Evolutionary conservation across 805 yeast species (phyloP).

Genomic region (Zygosaccharomyces siamensis): DNA sequence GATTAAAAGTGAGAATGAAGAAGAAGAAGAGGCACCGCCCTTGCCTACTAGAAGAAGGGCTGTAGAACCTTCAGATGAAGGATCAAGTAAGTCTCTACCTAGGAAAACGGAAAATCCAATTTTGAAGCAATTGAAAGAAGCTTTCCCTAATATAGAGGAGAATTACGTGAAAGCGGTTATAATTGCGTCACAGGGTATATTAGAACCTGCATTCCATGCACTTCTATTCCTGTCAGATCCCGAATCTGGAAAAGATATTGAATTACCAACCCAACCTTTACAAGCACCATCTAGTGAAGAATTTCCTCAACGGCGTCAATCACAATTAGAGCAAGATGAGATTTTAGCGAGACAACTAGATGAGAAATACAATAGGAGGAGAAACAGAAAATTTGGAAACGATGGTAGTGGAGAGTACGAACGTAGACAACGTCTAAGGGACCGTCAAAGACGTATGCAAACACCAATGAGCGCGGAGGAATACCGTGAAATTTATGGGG

Average conservation of each 20-base stretch:
- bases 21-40: constrained; percentile 21
- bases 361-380: constrained; percentile 45
- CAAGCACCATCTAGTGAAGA: constrained; percentile 26
- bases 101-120: constrained; percentile 24
- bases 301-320: constrained; percentile 30
- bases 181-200: constrained; percentile 75
- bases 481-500: constrained; percentile 23
- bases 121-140: constrained; percentile 61
- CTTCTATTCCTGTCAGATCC: constrained; percentile 77
- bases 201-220: constrained; percentile 88
- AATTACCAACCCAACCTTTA: constrained; percentile 40
- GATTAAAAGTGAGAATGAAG: constrained; percentile 10
- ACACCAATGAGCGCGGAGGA: constrained; percentile 14
- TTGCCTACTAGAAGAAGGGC: constrained; percentile 25
- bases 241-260: constrained; percentile 44
- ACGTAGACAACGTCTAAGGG: constrained; percentile 27
- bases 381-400: constrained; percentile 5
- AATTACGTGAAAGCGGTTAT: constrained; percentile 69
- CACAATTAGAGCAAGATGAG: constrained; percentile 70
- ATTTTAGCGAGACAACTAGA: constrained; percentile 76
- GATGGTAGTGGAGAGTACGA: constrained; percentile 17
- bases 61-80: constrained; percentile 1
- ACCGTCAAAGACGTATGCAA: constrained; percentile 23
- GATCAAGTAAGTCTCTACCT: background rate
- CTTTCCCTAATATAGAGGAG: constrained; percentile 77